Evolutionary conservation across 257 asterid species (phyloP), one percentile per base, ranked within the genome.

Genomic region (Solanum chilense): DNA sequence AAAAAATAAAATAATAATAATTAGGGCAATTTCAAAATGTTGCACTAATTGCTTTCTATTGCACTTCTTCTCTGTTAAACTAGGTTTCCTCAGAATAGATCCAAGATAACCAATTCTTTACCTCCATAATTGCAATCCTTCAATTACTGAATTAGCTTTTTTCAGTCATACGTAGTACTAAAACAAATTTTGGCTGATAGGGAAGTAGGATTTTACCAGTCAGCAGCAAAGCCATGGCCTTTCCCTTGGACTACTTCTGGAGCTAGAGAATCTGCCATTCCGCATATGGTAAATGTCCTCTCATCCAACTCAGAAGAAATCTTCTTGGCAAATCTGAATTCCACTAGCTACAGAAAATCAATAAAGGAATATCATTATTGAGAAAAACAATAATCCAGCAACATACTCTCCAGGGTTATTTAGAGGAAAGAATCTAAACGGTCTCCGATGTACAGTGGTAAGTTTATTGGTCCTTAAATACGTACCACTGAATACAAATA

Each of bases 231-330:
- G 88, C 98, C 93, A 73, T 96, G 98, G 88, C 99, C 99, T 90
- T 93, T 94, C 86, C 99, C 99, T 92, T 92, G 98, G 87, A 96
- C 93, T 73, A 95, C 92, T 91, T 96, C 99, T 83, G 99, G 99
- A 91, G 99, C 98, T 89, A 95, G 92, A 41, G 97, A 93, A 89
- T 96, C 98, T 3, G 98, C 91, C 93, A 91, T 95, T 33, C 99
- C 99, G 86, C 98, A 95, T 74, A 95, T 91, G 42, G 99, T 94
- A 91, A 90, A 95, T 70, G 99, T 91, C 92, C 98, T 91, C 87
- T 93, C 96, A 87, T 86, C 88, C 81, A 78, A 66, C 86, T 93
- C 96, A 71, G 94, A 91, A 81, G 94, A 91, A 60, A 96, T 87
- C 89, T 91, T 92, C 93, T 96, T 95, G 77, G 96, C 97, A 75